A percentile compares a stretch with the other conserved stretches of the same genome.
Conservation (phyloP, 768 basidiomycete genomes). For the Podaxis carcinomalis region DNA sequence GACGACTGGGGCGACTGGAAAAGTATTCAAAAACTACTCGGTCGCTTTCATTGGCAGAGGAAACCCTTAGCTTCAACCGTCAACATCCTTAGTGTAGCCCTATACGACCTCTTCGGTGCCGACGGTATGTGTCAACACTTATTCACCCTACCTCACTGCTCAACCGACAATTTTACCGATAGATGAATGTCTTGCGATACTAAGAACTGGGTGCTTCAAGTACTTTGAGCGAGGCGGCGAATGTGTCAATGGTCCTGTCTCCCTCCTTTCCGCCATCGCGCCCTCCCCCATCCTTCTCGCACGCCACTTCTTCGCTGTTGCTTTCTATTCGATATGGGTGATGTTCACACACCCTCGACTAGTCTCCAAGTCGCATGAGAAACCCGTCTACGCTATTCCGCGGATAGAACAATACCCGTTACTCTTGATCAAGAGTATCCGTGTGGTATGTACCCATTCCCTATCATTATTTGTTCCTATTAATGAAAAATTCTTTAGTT, state of each 20-base stretch:
- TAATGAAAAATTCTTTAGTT: slow-evolving; percentile 46
- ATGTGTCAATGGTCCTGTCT: slow-evolving; percentile 84
- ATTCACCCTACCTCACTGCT: neutral
- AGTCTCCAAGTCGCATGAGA: slow-evolving; percentile 23
- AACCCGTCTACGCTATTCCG: slow-evolving; percentile 37
- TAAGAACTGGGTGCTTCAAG: slow-evolving; percentile 89
- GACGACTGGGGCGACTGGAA: slow-evolving; percentile 45
- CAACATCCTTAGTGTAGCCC: slow-evolving; percentile 88
- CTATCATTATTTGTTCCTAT: neutral
- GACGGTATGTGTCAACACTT: slow-evolving; percentile 57
- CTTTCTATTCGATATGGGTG: slow-evolving; percentile 90
- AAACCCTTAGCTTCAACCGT: slow-evolving; percentile 83
- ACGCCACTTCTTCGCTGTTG: slow-evolving; percentile 93
- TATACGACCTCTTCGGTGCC: slow-evolving; percentile 93
- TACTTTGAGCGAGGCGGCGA: slow-evolving; percentile 95
- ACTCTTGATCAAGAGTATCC: slow-evolving; percentile 54
- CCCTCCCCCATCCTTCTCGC: slow-evolving; percentile 79
- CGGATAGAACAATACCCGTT: slow-evolving; percentile 63
- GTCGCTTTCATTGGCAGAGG: slow-evolving; percentile 81
- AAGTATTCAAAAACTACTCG: slow-evolving; percentile 45
- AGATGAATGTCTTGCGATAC: slow-evolving; percentile 60
- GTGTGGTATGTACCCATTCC: slow-evolving; percentile 54
- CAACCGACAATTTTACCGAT: neutral
- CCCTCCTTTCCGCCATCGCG: slow-evolving; percentile 79
- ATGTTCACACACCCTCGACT: slow-evolving; percentile 61